Conservation (phyloP, 352 stramenopile genomes). For the Globisporangium emineosum region DNA sequence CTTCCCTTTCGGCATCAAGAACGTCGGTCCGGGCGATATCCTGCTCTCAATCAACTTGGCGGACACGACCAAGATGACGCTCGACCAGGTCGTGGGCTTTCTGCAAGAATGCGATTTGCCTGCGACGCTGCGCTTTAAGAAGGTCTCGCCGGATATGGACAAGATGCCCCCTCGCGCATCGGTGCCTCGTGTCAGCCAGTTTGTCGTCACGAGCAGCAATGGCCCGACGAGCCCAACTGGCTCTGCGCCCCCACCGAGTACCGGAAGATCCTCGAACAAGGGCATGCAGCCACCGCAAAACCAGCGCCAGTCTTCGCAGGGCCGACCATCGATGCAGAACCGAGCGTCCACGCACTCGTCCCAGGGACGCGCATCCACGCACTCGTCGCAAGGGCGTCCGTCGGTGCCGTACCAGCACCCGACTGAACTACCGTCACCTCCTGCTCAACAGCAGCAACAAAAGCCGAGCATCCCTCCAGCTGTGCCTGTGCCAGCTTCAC, state of each 20-base stretch:
- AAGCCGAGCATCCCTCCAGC: not conserved
- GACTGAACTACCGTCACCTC: conserved; percentile 10
- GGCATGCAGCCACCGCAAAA: conserved; percentile 25
- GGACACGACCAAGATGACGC: conserved; percentile 71
- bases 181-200: conserved; percentile 55
- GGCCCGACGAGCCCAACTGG: conserved; percentile 57
- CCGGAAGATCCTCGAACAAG: conserved; percentile 14
- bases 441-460: conserved; percentile 5
- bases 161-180: conserved; percentile 26
- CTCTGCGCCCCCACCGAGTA: conserved; percentile 23
- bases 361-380: conserved; percentile 10
- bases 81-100: conserved; percentile 81
- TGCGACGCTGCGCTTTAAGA: conserved; percentile 85
- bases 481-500: conserved; percentile 8
- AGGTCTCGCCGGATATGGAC: conserved; percentile 60
- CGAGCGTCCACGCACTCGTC: conserved; percentile 5
- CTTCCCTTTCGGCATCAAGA: conserved; percentile 88
- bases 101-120: conserved; percentile 83
- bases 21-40: conserved; percentile 75
- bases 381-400: conserved; percentile 15
- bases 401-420: conserved; percentile 22
- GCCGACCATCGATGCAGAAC: conserved; percentile 7
- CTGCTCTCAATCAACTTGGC: conserved; percentile 83
- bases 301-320: conserved; percentile 18
- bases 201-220: conserved; percentile 58